phyloP scores from a whole-genome alignment of 2,329 filamentous ascomycete species.

The Colletotrichum lentis region DNA sequence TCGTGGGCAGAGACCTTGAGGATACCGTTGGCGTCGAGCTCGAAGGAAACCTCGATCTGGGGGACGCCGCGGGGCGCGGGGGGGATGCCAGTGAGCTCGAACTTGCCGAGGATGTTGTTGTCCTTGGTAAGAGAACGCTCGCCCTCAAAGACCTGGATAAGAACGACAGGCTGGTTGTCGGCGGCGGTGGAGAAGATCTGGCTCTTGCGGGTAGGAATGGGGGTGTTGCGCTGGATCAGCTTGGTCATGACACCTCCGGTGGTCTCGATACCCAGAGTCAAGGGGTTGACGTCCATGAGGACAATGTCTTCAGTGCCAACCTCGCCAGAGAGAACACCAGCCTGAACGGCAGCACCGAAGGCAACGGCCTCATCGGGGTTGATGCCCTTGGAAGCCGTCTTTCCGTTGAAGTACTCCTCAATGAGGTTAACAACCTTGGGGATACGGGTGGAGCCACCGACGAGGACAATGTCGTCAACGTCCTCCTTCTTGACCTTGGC shows the following conservation, averaged over 20 bases:
- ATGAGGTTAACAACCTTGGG: constrained; percentile 91
- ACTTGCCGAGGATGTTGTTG: constrained; percentile 97
- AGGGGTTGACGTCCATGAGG: constrained; percentile 96
- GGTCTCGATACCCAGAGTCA: constrained; percentile 97
- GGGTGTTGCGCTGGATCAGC: constrained; percentile 92
- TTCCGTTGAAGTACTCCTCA: constrained; percentile 93
- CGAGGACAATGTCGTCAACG: constrained; percentile 94
- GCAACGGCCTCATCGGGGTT: constrained; percentile 99
- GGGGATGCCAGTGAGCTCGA: constrained; percentile 95
- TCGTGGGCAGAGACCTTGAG: constrained; percentile 95
- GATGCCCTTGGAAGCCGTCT: constrained; percentile 99
- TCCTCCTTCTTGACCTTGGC: constrained; percentile 97
- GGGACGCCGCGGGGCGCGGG: constrained; percentile 95
- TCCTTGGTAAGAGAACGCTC: constrained; percentile 95
- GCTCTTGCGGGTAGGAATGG: constrained; percentile 94
- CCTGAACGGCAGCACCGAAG: constrained; percentile 96
- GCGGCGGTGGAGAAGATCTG: constrained; percentile 98
- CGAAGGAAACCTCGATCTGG: constrained; percentile 97
- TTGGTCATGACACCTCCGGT: constrained; percentile 98
- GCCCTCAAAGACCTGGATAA: constrained; percentile 96
- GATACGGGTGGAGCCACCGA: constrained; percentile 98
- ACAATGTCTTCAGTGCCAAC: constrained; percentile 81
- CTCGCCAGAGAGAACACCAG: constrained; percentile 92
- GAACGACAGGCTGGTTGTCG: constrained; percentile 93
- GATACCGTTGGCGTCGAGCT: constrained; percentile 98